phyloP scores from a whole-genome alignment of 1,284 basidiomycete species.

The Papiliotrema fonsecae region DNA sequence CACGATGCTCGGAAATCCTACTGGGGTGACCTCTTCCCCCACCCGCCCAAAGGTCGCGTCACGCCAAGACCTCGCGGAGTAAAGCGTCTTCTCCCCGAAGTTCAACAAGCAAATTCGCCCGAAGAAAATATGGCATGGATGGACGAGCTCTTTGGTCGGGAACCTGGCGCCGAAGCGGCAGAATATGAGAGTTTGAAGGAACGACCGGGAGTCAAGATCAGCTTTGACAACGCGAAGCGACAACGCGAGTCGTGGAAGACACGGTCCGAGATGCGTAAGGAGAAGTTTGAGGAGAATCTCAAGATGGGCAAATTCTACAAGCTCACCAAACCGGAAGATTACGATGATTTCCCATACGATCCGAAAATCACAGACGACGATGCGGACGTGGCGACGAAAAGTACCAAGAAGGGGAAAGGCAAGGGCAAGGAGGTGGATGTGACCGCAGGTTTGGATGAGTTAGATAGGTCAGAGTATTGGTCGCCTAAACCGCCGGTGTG shows the following conservation, averaged over 20 bases:
- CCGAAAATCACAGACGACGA: not conserved
- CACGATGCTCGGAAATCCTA: constrained; percentile 89
- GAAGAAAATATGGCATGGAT: not conserved
- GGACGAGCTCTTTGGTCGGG: not conserved
- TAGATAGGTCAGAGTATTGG: no score
- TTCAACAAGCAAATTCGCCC: not conserved
- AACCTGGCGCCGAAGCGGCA: not conserved
- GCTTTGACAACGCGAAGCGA: not conserved
- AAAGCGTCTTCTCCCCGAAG: not conserved
- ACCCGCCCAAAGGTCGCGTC: constrained; percentile 66
- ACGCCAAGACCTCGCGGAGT: constrained; percentile 55
- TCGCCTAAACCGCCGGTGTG: no score
- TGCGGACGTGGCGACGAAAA: not conserved
- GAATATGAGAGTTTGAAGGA: constrained; percentile 3
- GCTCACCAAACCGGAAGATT: not conserved
- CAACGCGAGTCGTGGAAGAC: constrained; percentile 8
- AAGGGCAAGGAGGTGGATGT: not conserved
- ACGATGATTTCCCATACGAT: constrained; percentile 1
- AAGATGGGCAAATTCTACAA: not conserved
- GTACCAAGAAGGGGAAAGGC: not conserved
- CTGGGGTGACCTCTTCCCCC: constrained; percentile 96
- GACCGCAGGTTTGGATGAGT: no score
- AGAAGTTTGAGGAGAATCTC: constrained; percentile 1
- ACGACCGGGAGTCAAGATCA: not conserved
- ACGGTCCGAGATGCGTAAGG: constrained; percentile 3